Evolutionary conservation across 371 early-diverging fungal genomes (phyloP), one percentile per base, ranked within the genome.

Genomic region (Mortierella sp.): DNA sequence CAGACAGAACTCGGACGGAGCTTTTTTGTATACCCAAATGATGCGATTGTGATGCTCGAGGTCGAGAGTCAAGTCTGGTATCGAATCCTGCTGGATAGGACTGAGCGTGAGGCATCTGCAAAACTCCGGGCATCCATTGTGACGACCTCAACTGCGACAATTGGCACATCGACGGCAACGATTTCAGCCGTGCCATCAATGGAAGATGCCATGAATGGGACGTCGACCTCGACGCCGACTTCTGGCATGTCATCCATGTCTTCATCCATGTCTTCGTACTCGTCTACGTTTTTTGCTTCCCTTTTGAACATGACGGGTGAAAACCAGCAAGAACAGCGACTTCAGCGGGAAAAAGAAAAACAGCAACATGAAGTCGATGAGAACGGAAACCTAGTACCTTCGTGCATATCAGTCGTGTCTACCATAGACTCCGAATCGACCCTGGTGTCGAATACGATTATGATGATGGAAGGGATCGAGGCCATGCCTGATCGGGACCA

Each of bases 21-120:
- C 55, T 89, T 89, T 50, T 89, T 89, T 70, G 88, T 89, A 23
- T 87, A 84, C 70, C 80, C 87, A 0, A 79, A 79, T 26, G 87
- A 89, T 70, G 65, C 87, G 1, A 56, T 76, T 26, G 69, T 83
- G 8, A 72, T 87, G 46, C 73, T 80, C 41, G 64, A 70, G 48
- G 75, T 82, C 26, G 82, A 82, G 42, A 64, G 53, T 39, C 67
- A 69, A 21, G 30, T 82, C 27, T 79, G 63, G 61, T 71, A 71
- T 24, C 60, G 68, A 47, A 79, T 61, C 28, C 68, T 41, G 32
- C 56, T 43, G 44, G 57, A 65, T n/a, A 31, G 66, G 63, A 46
- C 15, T 3, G 54, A 51, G 4, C 50, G 32, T 7, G 41, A 49
- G n/a, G 51, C 53, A 0, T 49, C 28, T 3, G 24, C 63, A 1